Conservation (phyloP, 208 protist species). For the Trypanosoma lewisi region DNA sequence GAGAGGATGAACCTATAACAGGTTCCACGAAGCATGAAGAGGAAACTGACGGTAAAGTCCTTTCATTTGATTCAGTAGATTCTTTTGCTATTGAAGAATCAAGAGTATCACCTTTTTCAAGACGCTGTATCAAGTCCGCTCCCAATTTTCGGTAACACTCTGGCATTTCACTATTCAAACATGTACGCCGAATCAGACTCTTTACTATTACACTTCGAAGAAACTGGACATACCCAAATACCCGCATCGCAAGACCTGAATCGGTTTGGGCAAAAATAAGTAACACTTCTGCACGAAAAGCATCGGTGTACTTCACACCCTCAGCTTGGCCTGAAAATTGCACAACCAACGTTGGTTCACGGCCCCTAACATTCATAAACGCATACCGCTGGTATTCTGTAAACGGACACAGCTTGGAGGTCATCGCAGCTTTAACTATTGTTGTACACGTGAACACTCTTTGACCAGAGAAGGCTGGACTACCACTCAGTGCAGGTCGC, state of each 20-base stretch:
- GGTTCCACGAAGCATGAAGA: slow-evolving; percentile 7
- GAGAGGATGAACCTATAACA: not conserved
- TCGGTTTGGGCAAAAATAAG: slow-evolving; percentile 41
- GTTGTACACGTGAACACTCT: slow-evolving; percentile 55
- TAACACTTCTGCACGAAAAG: slow-evolving; percentile 55
- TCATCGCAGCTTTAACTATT: slow-evolving; percentile 52
- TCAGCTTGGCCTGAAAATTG: slow-evolving; percentile 62
- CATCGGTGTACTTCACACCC: slow-evolving; percentile 58
- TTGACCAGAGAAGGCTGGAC: slow-evolving; percentile 47
- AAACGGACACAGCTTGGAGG: slow-evolving; percentile 46
- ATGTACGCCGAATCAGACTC: slow-evolving; percentile 40
- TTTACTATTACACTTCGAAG: slow-evolving; percentile 44
- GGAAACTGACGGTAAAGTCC: not conserved
- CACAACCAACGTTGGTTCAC: slow-evolving; percentile 44
- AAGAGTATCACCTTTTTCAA: slow-evolving; percentile 11
- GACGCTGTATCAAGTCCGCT: slow-evolving; percentile 33
- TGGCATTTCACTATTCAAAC: slow-evolving; percentile 45
- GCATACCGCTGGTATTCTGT: slow-evolving; percentile 67
- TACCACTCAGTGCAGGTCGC: slow-evolving; percentile 33
- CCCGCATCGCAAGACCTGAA: slow-evolving; percentile 45
- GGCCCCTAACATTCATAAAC: slow-evolving; percentile 46
- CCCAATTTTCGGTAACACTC: slow-evolving; percentile 45
- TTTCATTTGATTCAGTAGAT: not conserved
- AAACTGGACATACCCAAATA: slow-evolving; percentile 51
- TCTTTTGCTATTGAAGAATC: not conserved